Conservation (phyloP, 768 basidiomycete species). For the Cystofilobasidium macerans region DNA sequence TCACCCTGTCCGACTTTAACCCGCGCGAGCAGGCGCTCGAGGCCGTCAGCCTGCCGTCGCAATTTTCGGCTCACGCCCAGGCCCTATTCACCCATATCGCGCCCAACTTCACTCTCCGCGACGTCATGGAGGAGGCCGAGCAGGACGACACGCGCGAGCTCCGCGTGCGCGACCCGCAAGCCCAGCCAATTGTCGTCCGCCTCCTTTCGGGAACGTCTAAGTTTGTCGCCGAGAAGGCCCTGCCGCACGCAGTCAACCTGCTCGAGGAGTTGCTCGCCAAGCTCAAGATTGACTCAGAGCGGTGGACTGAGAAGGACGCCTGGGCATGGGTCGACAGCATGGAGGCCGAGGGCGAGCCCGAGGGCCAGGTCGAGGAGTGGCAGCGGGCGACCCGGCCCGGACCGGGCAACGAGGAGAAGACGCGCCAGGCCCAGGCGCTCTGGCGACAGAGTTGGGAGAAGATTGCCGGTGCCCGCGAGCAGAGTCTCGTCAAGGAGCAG, state of each 20-base stretch:
- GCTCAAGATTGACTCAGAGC: neutral
- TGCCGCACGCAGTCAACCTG: neutral
- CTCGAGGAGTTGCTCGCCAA: neutral
- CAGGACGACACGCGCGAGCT: constrained; percentile 4
- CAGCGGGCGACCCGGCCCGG: neutral
- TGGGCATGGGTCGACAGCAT: constrained; percentile 6
- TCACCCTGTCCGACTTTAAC: neutral
- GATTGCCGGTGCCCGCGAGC: neutral
- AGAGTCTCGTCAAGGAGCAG: neutral
- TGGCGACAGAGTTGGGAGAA: neutral
- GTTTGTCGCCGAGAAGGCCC: neutral
- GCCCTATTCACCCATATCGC: neutral
- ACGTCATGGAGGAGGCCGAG: constrained; percentile 9
- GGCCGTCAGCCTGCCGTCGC: neutral
- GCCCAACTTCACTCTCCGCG: neutral
- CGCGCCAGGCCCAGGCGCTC: neutral
- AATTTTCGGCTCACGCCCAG: neutral
- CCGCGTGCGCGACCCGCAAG: neutral
- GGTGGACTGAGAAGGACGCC: constrained; percentile 5
- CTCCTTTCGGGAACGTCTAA: neutral
- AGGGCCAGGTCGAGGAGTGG: neutral
- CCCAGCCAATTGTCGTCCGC: neutral
- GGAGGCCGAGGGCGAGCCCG: neutral
- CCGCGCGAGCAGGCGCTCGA: constrained; percentile 1
- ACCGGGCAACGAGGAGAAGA: neutral